Evolutionary conservation across 2,329 filamentous ascomycete genomes (phyloP).

Genomic region (Ceratocystis smalleyi): DNA sequence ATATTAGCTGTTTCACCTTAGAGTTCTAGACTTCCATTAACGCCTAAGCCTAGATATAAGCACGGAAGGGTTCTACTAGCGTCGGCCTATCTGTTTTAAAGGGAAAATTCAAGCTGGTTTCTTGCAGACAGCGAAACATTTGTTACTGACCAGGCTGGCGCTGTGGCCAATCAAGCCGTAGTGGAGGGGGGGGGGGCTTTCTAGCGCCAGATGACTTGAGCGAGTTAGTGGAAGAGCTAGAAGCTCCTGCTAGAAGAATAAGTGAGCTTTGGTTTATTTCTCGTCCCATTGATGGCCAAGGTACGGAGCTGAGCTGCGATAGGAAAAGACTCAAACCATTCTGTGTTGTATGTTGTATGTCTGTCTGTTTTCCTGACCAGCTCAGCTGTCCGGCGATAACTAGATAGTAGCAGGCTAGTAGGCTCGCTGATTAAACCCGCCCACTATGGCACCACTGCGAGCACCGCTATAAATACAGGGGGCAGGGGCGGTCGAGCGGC

Average conservation of each 20-base stretch:
- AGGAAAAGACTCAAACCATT: too few species aligned
- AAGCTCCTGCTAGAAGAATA: neutral
- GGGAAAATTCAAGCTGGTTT: too few species aligned
- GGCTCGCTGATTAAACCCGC: too few species aligned
- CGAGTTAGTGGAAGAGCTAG: neutral
- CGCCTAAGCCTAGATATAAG: neutral
- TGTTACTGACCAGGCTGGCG: neutral
- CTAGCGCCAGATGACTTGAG: neutral
- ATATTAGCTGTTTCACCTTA: neutral
- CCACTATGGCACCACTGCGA: too few species aligned
- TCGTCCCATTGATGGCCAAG: too few species aligned
- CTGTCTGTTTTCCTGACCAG: neutral
- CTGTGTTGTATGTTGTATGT: neutral
- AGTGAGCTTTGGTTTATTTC: too few species aligned
- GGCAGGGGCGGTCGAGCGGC: too few species aligned
- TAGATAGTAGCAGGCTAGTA: neutral
- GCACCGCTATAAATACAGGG: too few species aligned
- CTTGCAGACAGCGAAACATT: neutral
- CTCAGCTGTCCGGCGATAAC: neutral
- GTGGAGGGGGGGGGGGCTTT: neutral
- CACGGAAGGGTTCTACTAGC: neutral
- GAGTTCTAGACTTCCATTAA: neutral
- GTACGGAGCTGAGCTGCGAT: too few species aligned
- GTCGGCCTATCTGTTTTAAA: too few species aligned
- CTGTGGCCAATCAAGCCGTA: neutral